Percentiles rank a stretch among this genome's conserved stretches.
Conservation (phyloP, 306 rosid genomes). For the Abrus precatorius region DNA sequence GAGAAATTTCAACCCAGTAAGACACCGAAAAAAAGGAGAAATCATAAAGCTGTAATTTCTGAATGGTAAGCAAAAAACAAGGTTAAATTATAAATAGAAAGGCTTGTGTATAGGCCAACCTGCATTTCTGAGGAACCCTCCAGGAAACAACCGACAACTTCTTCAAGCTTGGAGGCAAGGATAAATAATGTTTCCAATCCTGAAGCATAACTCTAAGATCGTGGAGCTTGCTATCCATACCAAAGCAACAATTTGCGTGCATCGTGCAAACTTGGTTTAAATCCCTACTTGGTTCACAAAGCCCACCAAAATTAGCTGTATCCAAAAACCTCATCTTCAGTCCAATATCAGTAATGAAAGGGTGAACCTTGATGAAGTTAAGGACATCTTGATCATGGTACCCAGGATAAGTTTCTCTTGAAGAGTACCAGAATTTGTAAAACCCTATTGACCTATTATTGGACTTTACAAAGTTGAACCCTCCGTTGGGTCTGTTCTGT, state of each 20-base stretch:
- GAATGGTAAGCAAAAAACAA: conserved; percentile 29
- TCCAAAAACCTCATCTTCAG: conserved; percentile 84
- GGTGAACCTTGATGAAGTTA: conserved; percentile 79
- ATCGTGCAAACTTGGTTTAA: conserved; percentile 91
- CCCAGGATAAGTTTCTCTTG: conserved; percentile 81
- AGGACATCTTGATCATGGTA: conserved; percentile 98
- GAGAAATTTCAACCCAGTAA: conserved; percentile 43
- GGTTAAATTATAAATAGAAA: conserved; percentile 34
- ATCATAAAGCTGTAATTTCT: conserved; percentile 26
- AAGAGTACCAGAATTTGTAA: conserved; percentile 84
- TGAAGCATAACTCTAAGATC: conserved; percentile 86
- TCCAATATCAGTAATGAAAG: conserved; percentile 63
- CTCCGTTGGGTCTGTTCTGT: conserved; percentile 90
- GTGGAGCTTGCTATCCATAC: conserved; percentile 86
- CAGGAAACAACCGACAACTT: conserved; percentile 64
- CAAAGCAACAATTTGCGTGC: conserved; percentile 97
- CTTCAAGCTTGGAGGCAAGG: conserved; percentile 77
- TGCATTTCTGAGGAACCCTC: conserved; percentile 96
- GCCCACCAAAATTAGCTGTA: conserved; percentile 92
- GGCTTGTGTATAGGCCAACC: conserved; percentile 50
- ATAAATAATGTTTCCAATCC: conserved; percentile 84
- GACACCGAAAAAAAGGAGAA: conserved; percentile 16
- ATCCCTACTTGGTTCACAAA: conserved; percentile 97
- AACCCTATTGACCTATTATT: conserved; percentile 85
- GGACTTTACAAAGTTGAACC: conserved; percentile 87